These are phyloP conservation scores for Boletus bicolor DNA, from an alignment of 768 basidiomycete genomes.

Conservation along the genomic window DNA sequence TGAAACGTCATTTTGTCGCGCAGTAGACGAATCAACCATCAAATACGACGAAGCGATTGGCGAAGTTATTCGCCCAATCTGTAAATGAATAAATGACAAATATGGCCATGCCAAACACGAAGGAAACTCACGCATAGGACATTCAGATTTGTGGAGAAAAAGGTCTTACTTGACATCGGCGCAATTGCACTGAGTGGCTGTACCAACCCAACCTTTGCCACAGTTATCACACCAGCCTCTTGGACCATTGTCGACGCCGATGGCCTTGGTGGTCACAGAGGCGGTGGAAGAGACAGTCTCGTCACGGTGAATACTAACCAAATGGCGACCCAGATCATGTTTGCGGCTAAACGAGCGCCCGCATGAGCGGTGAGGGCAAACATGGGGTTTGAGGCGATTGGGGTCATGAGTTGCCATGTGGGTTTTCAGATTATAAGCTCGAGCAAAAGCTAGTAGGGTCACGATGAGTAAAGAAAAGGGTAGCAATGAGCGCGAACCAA, in stretches of 20 bases:
- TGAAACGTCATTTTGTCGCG: conserved; percentile 30
- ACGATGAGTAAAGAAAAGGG: background rate
- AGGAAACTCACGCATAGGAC: conserved; percentile 28
- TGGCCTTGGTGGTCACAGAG: conserved; percentile 41
- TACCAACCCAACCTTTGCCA: conserved; percentile 65
- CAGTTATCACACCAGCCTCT: conserved; percentile 73
- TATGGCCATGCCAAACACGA: background rate
- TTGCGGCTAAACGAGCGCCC: conserved; percentile 91
- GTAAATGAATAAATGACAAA: conserved; percentile 18
- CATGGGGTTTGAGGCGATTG: conserved; percentile 82
- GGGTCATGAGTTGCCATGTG: conserved; percentile 96
- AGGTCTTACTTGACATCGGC: conserved; percentile 56
- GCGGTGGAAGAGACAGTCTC: conserved; percentile 48
- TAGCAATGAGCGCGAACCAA: conserved; percentile 26
- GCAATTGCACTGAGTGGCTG: conserved; percentile 55
- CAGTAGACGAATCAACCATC: conserved; percentile 38
- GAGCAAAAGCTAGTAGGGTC: conserved; percentile 66
- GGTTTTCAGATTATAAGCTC: conserved; percentile 93
- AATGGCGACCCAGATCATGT: conserved; percentile 89
- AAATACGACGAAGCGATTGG: conserved; percentile 40
- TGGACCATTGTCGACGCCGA: conserved; percentile 64
- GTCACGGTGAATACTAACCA: conserved; percentile 80
- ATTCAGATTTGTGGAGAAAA: conserved; percentile 10
- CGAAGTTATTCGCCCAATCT: conserved; percentile 34
- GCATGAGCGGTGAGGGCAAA: conserved; percentile 82